Evolutionary conservation across 140 eudicot species (phyloP).

Genomic region (Ambrosia hybrid): DNA sequence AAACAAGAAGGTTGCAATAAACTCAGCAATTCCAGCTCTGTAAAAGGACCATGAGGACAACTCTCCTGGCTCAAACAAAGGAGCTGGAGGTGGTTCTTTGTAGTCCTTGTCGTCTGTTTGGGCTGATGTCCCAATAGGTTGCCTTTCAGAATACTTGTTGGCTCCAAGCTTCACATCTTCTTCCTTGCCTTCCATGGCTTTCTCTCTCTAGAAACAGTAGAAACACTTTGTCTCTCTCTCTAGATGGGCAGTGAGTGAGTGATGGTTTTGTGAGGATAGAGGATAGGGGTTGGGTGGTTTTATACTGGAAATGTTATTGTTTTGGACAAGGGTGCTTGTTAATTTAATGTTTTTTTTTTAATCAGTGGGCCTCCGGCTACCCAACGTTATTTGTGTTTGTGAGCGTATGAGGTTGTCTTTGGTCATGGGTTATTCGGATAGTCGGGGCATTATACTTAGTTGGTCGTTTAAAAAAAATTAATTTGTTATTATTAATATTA

Average conservation of each 20-base stretch:
- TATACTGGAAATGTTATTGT: constrained; percentile 35
- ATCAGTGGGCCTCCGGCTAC: not conserved
- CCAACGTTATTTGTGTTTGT: too few relatives aligned
- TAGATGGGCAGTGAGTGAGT: constrained; percentile 10
- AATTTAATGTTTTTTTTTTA: not conserved
- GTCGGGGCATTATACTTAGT: too few relatives aligned
- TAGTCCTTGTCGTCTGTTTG: constrained; percentile 82
- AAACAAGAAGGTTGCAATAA: constrained; percentile 87
- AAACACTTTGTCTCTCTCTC: constrained; percentile 9
- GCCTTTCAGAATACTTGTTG: constrained; percentile 75
- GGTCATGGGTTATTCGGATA: too few relatives aligned
- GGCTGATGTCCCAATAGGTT: constrained; percentile 88
- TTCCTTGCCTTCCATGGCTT: constrained; percentile 75
- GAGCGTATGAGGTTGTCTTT: too few relatives aligned
- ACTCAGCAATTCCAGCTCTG: constrained; percentile 96
- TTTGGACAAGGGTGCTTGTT: constrained; percentile 20
- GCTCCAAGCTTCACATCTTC: constrained; percentile 97
- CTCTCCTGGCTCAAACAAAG: constrained; percentile 87
- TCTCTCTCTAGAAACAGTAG: not conserved
- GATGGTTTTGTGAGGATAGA: constrained; percentile 30
- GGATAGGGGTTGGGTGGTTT: constrained; percentile 36
- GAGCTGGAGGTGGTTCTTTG: constrained; percentile 91
- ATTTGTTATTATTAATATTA: too few relatives aligned
- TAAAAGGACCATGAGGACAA: constrained; percentile 83
- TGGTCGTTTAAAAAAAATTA: too few relatives aligned